These are phyloP conservation scores for Phytopythium kandeliae DNA, from an alignment of 352 stramenopile species.

Conservation along the genomic window DNA sequence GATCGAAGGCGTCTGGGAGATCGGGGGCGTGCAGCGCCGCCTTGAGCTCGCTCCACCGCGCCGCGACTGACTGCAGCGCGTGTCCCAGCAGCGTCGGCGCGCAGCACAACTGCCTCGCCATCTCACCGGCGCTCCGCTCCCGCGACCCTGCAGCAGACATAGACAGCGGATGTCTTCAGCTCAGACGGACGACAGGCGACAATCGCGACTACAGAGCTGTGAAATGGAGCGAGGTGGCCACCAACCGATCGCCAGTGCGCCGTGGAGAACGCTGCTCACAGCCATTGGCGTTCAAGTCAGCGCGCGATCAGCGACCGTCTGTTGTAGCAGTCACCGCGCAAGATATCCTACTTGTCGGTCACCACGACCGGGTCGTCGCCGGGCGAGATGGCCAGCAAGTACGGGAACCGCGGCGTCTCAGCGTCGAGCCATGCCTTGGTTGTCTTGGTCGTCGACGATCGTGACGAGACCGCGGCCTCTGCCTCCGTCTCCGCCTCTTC, in stretches of 20 bases:
- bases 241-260: slow-evolving; percentile 9
- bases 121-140: slow-evolving; percentile 24
- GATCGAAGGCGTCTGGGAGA: slow-evolving; percentile 35
- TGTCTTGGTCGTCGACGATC: not conserved
- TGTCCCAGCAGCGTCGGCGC: slow-evolving; percentile 17
- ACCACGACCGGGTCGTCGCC: slow-evolving; percentile 43
- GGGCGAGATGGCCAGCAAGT: slow-evolving; percentile 47
- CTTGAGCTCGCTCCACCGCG: slow-evolving; percentile 39
- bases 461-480: not conserved
- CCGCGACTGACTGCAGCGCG: slow-evolving; percentile 21
- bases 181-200: too few relatives aligned
- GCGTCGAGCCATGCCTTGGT: slow-evolving; percentile 34
- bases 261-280: slow-evolving; percentile 9
- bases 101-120: slow-evolving; percentile 21
- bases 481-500: not conserved
- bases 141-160: slow-evolving; percentile 19
- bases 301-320: not conserved
- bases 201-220: too few relatives aligned
- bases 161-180: not conserved
- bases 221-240: not conserved
- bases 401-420: slow-evolving; percentile 57
- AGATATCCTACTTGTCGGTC: slow-evolving; percentile 13
- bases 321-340: too few relatives aligned
- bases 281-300: not conserved
- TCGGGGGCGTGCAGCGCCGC: slow-evolving; percentile 26